These are phyloP conservation scores for Fomitopsis pulvina DNA, from an alignment of 768 basidiomycete genomes.

Conservation along the genomic window DNA sequence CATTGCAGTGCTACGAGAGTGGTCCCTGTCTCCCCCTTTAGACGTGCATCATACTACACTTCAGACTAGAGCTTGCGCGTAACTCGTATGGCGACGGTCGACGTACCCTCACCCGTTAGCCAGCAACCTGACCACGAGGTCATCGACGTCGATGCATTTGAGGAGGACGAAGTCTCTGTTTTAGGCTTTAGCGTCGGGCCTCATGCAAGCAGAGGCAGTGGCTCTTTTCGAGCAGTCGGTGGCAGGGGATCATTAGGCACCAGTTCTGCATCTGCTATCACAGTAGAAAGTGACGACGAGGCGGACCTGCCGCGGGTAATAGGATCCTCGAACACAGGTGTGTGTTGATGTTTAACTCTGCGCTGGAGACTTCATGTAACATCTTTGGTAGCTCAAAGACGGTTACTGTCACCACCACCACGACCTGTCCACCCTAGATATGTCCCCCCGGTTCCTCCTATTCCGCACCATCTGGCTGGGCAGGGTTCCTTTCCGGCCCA, in stretches of 20 bases:
- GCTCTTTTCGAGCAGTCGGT: not conserved
- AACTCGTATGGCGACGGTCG: slow-evolving; percentile 1
- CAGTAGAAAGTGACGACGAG: slow-evolving; percentile 38
- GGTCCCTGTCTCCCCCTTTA: too few species aligned
- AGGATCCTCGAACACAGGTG: slow-evolving; percentile 9
- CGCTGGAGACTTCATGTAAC: not conserved
- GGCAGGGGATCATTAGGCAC: not conserved
- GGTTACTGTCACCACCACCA: slow-evolving; percentile 22
- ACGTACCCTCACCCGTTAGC: not conserved
- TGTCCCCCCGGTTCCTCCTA: slow-evolving; percentile 52
- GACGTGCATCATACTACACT: too few species aligned
- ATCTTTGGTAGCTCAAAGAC: slow-evolving; percentile 4
- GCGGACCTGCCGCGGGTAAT: slow-evolving; percentile 16
- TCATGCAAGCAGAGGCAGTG: not conserved
- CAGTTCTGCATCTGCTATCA: slow-evolving; percentile 18
- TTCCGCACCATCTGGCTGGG: slow-evolving; percentile 32
- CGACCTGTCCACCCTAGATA: slow-evolving; percentile 33
- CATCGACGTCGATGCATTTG: slow-evolving; percentile 40
- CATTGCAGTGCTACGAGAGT: too few species aligned
- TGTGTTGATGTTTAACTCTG: not conserved
- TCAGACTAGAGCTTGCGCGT: too few species aligned
- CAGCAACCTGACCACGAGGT: slow-evolving; percentile 21
- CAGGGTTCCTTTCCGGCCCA: slow-evolving; percentile 32
- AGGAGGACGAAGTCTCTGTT: slow-evolving; percentile 26
- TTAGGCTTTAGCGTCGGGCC: slow-evolving; percentile 17